Percentiles rank a stretch among this genome's conserved stretches.
phyloP scores from a whole-genome alignment of 345 rosid species.

The Diplotaxis tenuifolia region DNA sequence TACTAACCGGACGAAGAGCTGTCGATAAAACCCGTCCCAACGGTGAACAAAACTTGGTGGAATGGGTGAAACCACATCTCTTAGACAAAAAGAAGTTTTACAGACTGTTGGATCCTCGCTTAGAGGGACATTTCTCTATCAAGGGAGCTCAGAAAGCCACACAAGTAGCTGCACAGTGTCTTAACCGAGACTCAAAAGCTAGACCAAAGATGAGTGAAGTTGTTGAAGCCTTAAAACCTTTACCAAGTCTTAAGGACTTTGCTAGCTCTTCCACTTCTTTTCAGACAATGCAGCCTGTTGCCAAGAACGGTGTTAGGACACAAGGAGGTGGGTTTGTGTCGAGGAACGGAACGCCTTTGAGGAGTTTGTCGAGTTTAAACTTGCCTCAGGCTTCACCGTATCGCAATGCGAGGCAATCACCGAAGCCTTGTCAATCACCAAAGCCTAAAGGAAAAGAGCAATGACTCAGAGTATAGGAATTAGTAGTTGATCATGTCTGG shows the following conservation, averaged over 20 bases:
- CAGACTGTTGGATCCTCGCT: slow-evolving; percentile 79
- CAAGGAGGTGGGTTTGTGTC: slow-evolving; percentile 60
- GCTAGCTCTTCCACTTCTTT: slow-evolving; percentile 78
- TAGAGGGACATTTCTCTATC: slow-evolving; percentile 89
- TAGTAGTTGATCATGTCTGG: slow-evolving; percentile 11
- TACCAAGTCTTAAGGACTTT: slow-evolving; percentile 85
- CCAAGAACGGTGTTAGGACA: slow-evolving; percentile 54
- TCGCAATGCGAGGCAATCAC: slow-evolving; percentile 52
- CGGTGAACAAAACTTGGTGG: slow-evolving; percentile 91
- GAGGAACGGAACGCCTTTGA: slow-evolving; percentile 68
- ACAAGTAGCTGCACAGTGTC: slow-evolving; percentile 81
- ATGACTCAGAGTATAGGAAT: slow-evolving; percentile 26
- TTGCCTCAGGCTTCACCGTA: slow-evolving; percentile 61
- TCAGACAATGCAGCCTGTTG: slow-evolving; percentile 55
- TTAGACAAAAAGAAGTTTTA: slow-evolving; percentile 74
- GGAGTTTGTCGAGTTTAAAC: slow-evolving; percentile 63
- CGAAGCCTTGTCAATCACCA: slow-evolving; percentile 79
- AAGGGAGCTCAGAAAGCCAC: slow-evolving; percentile 87
- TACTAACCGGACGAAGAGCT: slow-evolving; percentile 75
- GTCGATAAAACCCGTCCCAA: slow-evolving; percentile 93
- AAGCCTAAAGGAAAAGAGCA: slow-evolving; percentile 59
- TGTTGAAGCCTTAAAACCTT: slow-evolving; percentile 65
- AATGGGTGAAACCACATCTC: slow-evolving; percentile 93
- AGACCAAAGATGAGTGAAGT: slow-evolving; percentile 94
- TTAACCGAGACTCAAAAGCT: slow-evolving; percentile 85